Evolutionary conservation across 2,329 filamentous ascomycete genomes (phyloP), one percentile per base, ranked within the genome.

Genomic region (Calycina marina): DNA sequence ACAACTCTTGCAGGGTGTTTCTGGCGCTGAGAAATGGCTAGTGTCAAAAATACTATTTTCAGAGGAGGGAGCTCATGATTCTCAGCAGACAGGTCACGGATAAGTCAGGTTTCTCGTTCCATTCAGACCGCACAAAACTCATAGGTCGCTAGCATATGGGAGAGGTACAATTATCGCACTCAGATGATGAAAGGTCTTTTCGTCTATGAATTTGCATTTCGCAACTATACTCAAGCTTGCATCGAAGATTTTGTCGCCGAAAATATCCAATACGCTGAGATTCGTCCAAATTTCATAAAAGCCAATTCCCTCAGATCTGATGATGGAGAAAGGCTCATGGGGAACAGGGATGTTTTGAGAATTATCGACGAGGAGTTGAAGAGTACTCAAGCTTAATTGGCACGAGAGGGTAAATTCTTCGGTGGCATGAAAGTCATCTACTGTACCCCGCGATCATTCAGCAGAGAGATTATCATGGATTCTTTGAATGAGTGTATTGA

Each of bases 101-200:
- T 75, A 56, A 49, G 61, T 52, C 20, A 25, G 14, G 15, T 14
- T 9, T 5, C 3, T 14, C 13, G 11, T 2, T 16, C 18, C 10
- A 27, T n/a, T 11, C 9, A 3, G 15, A n/a, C 29, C 14, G 4
- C 26, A 8, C 5, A n/a, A 13, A 34, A 28, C 40, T 49, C 30
- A 50, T 28, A 14, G 15, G n/a, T 18, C 20, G 20, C 11, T 37
- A 64, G 64, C 4, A 59, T 63, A 4, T 69, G 65, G 65, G 62
- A 64, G 4, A 59, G 58, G n/a, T 85, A 84, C 52, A 79, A 80
- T 41, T 64, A 67, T 30, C 64, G 74, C 4, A 82, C 77, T 3
- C 64, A 73, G 30, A 76, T 77, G 58, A 79, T 81, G 65, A 81
- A 82, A 47, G 77, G 77, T 0, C 58, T 82, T 0, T 66, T 80